Conservation (phyloP, 495 filamentous ascomycete species). For the Margaritispora aquatica region DNA sequence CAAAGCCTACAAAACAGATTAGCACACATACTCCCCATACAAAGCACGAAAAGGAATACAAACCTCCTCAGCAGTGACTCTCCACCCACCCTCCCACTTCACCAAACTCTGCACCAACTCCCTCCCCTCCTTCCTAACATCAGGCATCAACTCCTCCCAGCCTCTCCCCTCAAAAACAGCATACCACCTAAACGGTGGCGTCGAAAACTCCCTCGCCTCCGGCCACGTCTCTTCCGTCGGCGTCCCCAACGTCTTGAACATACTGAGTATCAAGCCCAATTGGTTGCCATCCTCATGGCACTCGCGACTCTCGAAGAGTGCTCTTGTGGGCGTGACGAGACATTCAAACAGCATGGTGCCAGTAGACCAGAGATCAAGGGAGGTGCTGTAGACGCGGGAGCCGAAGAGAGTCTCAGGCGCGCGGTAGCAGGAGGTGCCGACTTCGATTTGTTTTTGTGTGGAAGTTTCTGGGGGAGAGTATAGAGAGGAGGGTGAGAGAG, state of each 20-base stretch:
- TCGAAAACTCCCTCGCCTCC: slow-evolving; percentile 39
- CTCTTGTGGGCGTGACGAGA: slow-evolving; percentile 40
- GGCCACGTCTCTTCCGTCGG: slow-evolving; percentile 76
- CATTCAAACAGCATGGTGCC: slow-evolving; percentile 77
- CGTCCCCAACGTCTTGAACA: slow-evolving; percentile 85
- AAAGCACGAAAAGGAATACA: background rate
- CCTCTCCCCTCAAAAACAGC: slow-evolving; percentile 32
- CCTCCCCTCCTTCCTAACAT: slow-evolving; percentile 4
- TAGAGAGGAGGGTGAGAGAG: slow-evolving; percentile 43
- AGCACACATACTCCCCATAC: background rate
- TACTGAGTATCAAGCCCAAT: slow-evolving; percentile 79
- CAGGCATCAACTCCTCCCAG: slow-evolving; percentile 34
- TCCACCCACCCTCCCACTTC: slow-evolving; percentile 20
- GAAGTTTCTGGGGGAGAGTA: slow-evolving; percentile 45
- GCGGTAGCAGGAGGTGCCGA: slow-evolving; percentile 88
- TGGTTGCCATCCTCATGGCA: slow-evolving; percentile 86
- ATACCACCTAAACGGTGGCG: slow-evolving; percentile 50
- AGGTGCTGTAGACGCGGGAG: slow-evolving; percentile 56
- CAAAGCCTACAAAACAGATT: background rate
- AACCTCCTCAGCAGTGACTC: slow-evolving; percentile 17
- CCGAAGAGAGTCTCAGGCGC: slow-evolving; percentile 91
- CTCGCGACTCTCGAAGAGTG: slow-evolving; percentile 65
- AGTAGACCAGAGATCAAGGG: slow-evolving; percentile 85
- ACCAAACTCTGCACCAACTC: slow-evolving; percentile 19
- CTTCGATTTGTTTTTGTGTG: slow-evolving; percentile 75